phyloP scores from a whole-genome alignment of 441 rosid genomes.

The Erysimum pusillum region DNA sequence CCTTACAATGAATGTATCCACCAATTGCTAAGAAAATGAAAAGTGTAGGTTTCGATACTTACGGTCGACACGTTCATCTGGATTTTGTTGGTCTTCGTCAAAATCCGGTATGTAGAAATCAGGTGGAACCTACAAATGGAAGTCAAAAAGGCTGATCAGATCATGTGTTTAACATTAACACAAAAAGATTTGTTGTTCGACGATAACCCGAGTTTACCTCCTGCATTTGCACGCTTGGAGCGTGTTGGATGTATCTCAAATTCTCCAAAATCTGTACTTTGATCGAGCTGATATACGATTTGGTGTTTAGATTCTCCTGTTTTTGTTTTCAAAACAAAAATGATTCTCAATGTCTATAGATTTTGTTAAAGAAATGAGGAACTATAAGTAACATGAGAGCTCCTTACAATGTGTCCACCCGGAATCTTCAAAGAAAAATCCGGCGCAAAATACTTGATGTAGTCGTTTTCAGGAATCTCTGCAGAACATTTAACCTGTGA shows the following conservation, averaged over 20 bases:
- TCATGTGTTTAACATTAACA: not conserved
- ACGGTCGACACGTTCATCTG: conserved; percentile 89
- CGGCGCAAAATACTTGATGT: conserved; percentile 88
- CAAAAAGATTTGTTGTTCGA: not conserved
- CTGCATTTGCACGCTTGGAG: conserved; percentile 96
- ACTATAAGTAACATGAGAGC: conserved; percentile 22
- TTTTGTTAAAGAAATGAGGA: not conserved
- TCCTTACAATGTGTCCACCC: conserved; percentile 79
- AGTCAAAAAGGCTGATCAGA: not conserved
- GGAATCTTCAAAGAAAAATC: conserved; percentile 89
- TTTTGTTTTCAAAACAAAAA: conserved; percentile 26
- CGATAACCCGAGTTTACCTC: conserved; percentile 64
- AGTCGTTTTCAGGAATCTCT: conserved; percentile 96
- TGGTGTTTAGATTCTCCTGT: conserved; percentile 94
- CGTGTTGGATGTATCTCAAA: conserved; percentile 90
- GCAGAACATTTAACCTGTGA: conserved; percentile 43
- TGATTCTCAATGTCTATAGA: not conserved
- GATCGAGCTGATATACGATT: conserved; percentile 83
- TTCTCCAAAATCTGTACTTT: conserved; percentile 93
- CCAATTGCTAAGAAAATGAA: not conserved
- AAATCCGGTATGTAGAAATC: conserved; percentile 94
- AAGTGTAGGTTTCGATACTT: conserved; percentile 48
- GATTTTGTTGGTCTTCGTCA: conserved; percentile 91
- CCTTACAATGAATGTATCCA: not conserved
- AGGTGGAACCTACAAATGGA: conserved; percentile 79